phyloP scores from a whole-genome alignment of 805 yeast species.

The Wickerhamomyces chambardii region DNA sequence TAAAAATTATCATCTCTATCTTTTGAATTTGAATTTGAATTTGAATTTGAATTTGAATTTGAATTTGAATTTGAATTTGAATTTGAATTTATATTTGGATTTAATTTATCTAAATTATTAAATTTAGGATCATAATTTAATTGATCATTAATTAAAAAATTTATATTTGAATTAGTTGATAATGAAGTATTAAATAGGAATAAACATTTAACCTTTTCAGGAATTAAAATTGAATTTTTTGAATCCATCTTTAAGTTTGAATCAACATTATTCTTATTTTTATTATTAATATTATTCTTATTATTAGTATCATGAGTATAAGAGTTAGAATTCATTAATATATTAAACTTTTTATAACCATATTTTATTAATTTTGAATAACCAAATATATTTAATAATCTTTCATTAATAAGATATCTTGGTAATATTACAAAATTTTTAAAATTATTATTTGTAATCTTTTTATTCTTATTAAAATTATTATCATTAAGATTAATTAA shows the following conservation, averaged over 20 bases:
- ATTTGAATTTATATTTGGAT: slow-evolving; percentile 7
- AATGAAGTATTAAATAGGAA: too few species aligned
- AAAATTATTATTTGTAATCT: background rate
- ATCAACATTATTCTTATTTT: too few species aligned
- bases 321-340: slow-evolving; percentile 2
- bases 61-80: slow-evolving; percentile 18
- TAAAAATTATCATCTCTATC: too few species aligned
- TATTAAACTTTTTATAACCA: slow-evolving; percentile 13
- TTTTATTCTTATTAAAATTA: too few species aligned
- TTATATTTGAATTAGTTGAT: slow-evolving; percentile 6
- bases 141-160: slow-evolving; percentile 23
- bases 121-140: slow-evolving; percentile 28
- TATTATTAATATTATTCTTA: too few species aligned
- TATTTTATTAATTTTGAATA: slow-evolving; percentile 14
- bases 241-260: slow-evolving; percentile 2
- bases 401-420: slow-evolving; percentile 14
- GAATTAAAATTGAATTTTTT: slow-evolving; percentile 10
- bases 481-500: too few species aligned
- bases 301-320: too few species aligned
- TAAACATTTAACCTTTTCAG: slow-evolving; percentile 4
- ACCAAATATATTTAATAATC: slow-evolving; percentile 17
- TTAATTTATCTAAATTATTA: slow-evolving; percentile 19
- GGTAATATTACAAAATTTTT: slow-evolving; percentile 17
- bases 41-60: too few species aligned
- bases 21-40: too few species aligned